phyloP scores from a whole-genome alignment of 768 basidiomycete species.

The Boletus sp. region DNA sequence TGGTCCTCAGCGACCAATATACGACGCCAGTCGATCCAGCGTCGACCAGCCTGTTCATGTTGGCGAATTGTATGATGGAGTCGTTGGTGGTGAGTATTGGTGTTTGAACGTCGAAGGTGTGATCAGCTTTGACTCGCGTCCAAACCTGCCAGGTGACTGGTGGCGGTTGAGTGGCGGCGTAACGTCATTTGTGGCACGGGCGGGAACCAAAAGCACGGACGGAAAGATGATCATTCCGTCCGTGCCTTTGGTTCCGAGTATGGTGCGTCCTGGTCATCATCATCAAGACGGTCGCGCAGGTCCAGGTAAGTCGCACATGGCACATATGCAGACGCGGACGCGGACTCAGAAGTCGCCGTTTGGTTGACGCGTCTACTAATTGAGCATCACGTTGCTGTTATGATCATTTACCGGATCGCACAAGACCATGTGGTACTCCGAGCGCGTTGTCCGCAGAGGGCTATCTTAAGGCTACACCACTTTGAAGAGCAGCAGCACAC shows the following conservation, averaged over 20 bases:
- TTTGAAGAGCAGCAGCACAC: no score
- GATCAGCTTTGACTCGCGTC: no score
- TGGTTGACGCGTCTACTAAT: neutral
- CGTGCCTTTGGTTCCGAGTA: constrained; percentile 8
- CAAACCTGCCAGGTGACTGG: no score
- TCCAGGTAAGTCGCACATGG: constrained; percentile 10
- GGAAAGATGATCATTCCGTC: constrained; percentile 3
- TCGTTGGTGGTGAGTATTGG: constrained; percentile 16
- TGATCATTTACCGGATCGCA: constrained; percentile 23
- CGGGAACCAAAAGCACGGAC: constrained; percentile 1
- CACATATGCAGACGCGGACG: neutral
- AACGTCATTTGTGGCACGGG: constrained; percentile 15
- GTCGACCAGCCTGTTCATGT: constrained; percentile 14
- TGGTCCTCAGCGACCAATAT: neutral
- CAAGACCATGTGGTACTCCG: neutral
- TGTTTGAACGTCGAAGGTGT: neutral
- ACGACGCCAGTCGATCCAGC: neutral
- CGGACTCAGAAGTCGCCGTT: neutral
- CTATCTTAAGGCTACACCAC: no score
- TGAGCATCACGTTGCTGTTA: constrained; percentile 19
- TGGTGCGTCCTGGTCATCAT: constrained; percentile 3
- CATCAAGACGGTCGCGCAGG: constrained; percentile 13
- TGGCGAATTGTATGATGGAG: constrained; percentile 24
- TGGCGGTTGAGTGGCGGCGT: no score
- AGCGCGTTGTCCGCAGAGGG: constrained; percentile 1